Evolutionary conservation across 2,329 filamentous ascomycete genomes (phyloP).

Genomic region (Penicillium sp.): DNA sequence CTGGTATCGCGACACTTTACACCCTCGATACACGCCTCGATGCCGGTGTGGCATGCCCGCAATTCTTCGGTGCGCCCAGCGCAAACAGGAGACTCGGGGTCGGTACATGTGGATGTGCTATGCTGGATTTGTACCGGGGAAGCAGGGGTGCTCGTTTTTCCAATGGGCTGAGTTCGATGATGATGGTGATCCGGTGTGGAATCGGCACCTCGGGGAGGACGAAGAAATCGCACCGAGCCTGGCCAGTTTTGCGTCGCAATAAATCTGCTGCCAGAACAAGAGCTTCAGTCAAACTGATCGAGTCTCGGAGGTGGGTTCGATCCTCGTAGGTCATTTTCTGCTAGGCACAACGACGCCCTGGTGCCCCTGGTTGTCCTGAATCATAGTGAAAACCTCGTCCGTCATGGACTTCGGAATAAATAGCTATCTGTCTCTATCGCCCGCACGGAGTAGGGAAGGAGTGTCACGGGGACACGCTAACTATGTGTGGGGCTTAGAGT

Average conservation of each 20-base stretch:
- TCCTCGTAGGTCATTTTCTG: no score
- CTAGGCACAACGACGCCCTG: no score
- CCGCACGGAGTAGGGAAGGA: no score
- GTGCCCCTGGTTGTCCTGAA: no score
- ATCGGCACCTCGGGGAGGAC: conserved; percentile 6
- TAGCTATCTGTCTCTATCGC: no score
- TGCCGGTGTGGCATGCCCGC: conserved; percentile 69
- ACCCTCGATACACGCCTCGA: conserved; percentile 69
- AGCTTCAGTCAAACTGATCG: no score
- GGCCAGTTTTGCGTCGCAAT: conserved; percentile 25
- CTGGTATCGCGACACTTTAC: conserved; percentile 70
- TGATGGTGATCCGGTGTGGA: conserved; percentile 72
- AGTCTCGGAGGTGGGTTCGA: no score
- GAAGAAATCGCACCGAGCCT: conserved; percentile 22
- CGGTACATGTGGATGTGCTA: conserved; percentile 95
- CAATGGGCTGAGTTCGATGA: conserved; percentile 83
- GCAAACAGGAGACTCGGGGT: conserved; percentile 68
- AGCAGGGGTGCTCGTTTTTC: conserved; percentile 67
- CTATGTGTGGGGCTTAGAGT: no score
- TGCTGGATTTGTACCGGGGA: conserved; percentile 48
- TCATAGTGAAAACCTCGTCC: no score
- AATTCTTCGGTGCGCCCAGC: conserved; percentile 71
- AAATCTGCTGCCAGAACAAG: no score
- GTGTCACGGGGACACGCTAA: no score
- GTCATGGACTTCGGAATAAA: no score